phyloP scores from a whole-genome alignment of 768 basidiomycete species.

The Hemileccinum rubropunctum region DNA sequence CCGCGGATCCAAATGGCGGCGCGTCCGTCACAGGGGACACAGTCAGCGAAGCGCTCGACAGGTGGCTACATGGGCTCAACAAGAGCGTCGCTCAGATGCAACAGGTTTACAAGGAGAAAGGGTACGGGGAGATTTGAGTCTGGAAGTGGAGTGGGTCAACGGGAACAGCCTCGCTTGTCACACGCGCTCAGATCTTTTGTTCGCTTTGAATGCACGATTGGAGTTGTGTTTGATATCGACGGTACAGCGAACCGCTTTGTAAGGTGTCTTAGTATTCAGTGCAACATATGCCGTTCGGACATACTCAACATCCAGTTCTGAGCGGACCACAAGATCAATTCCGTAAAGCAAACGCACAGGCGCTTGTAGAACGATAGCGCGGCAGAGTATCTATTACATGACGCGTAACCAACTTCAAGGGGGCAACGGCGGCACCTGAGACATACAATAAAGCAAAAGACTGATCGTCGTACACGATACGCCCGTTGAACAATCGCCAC shows the following conservation, averaged over 20 bases:
- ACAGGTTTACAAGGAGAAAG: slow-evolving; percentile 53
- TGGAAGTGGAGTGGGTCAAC: too few species aligned
- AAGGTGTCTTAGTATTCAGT: too few species aligned
- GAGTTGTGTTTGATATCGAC: neutral
- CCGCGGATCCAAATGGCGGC: slow-evolving; percentile 57
- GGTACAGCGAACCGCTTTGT: too few species aligned
- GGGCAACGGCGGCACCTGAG: too few species aligned
- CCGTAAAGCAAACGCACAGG: neutral
- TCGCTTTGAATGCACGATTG: neutral
- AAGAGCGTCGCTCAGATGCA: slow-evolving; percentile 48
- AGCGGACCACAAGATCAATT: neutral
- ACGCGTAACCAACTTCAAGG: too few species aligned
- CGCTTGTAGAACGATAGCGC: neutral
- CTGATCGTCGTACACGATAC: too few species aligned
- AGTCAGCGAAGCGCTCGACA: slow-evolving; percentile 50
- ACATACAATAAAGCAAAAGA: too few species aligned
- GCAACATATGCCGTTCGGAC: too few species aligned
- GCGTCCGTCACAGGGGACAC: slow-evolving; percentile 41
- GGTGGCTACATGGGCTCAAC: slow-evolving; percentile 62
- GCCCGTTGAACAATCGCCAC: too few species aligned
- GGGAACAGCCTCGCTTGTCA: neutral
- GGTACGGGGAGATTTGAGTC: slow-evolving; percentile 41
- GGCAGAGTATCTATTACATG: too few species aligned
- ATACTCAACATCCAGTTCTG: too few species aligned
- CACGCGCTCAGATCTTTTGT: neutral